Conservation (phyloP, 2,329 filamentous ascomycete genomes). For the Calonectria honghensis region DNA sequence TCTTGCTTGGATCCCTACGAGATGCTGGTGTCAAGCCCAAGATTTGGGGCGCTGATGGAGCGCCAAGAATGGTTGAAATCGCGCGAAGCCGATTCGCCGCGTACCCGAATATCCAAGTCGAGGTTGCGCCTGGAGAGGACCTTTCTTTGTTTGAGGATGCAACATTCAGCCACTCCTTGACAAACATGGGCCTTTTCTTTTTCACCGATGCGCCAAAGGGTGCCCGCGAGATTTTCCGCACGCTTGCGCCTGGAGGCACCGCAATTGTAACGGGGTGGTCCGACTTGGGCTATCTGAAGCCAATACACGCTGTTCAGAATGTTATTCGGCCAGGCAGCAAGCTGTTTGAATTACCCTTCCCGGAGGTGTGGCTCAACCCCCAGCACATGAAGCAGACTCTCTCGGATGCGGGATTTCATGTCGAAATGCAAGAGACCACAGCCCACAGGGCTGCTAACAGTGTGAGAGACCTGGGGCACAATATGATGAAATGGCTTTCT, state of each 20-base stretch:
- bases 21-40: neutral
- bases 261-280: constrained; percentile 60
- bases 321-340: constrained; percentile 40
- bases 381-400: constrained; percentile 24
- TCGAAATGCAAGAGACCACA: constrained; percentile 14
- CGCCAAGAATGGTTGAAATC: constrained; percentile 23
- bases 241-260: constrained; percentile 59
- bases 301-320: constrained; percentile 41
- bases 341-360: constrained; percentile 41
- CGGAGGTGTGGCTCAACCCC: constrained; percentile 31
- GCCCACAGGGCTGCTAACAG: constrained; percentile 3
- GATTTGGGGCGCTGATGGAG: constrained; percentile 19
- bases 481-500: constrained; percentile 18
- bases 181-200: constrained; percentile 63
- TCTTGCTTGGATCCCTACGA: constrained; percentile 1
- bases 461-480: neutral
- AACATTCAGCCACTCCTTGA: constrained; percentile 61
- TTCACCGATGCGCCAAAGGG: constrained; percentile 57
- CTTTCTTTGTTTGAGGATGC: constrained; percentile 13
- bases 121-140: constrained; percentile 12
- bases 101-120: neutral
- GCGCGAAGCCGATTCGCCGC: constrained; percentile 1
- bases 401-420: constrained; percentile 15
- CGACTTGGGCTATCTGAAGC: constrained; percentile 43
- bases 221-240: constrained; percentile 61